Conservation (phyloP, 2,329 filamentous ascomycete species). For the Aspergillus ustus region DNA sequence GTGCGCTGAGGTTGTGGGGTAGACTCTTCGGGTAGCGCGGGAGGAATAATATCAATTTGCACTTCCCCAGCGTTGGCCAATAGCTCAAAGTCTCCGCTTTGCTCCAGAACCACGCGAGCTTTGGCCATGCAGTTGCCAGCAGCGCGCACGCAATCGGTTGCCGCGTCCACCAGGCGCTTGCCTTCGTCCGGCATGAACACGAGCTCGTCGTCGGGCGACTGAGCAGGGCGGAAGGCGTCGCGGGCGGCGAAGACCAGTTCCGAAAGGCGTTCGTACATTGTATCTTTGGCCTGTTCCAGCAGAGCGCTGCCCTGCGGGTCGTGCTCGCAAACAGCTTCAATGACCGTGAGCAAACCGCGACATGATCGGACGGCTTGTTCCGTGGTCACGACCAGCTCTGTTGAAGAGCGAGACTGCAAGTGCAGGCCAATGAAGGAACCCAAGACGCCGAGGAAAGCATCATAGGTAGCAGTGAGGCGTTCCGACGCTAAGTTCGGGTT, state of each 20-base stretch:
- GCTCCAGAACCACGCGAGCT: slow-evolving; percentile 81
- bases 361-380: slow-evolving; percentile 83
- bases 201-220: slow-evolving; percentile 72
- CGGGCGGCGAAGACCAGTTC: slow-evolving; percentile 80
- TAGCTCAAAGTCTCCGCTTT: slow-evolving; percentile 88
- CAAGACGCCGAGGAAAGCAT: slow-evolving; percentile 86
- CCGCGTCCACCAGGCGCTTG: slow-evolving; percentile 73
- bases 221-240: slow-evolving; percentile 73
- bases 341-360: slow-evolving; percentile 74
- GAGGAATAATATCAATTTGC: slow-evolving; percentile 11
- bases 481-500: slow-evolving; percentile 81
- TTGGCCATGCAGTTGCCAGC: slow-evolving; percentile 91
- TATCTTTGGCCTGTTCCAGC: slow-evolving; percentile 70
- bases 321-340: slow-evolving; percentile 81
- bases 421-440: slow-evolving; percentile 94
- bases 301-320: slow-evolving; percentile 70
- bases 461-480: slow-evolving; percentile 77
- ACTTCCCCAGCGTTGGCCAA: slow-evolving; percentile 59
- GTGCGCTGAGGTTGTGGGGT: slow-evolving; percentile 28
- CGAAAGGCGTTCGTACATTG: slow-evolving; percentile 79
- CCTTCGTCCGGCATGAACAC: slow-evolving; percentile 82
- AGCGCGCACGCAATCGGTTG: slow-evolving; percentile 84
- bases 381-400: slow-evolving; percentile 80
- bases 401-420: slow-evolving; percentile 86
- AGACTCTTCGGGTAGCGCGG: slow-evolving; percentile 21